Conservation (phyloP, 1,139 yeast genomes). For the Williopsis jadinii region DNA sequence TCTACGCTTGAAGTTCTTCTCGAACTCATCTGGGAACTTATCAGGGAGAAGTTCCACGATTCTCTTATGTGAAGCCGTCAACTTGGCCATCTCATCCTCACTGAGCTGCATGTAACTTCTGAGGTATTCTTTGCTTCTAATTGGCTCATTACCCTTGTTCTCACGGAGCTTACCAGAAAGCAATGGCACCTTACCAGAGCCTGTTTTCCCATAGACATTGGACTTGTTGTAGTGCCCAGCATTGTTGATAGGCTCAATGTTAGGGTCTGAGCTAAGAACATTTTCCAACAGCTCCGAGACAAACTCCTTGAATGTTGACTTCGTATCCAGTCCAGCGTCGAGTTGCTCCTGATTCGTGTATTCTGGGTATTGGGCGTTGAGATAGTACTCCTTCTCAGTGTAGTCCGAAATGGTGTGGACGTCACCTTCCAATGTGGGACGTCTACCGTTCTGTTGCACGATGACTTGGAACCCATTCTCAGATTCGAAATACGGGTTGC, state of each 20-base stretch:
- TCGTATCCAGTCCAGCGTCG: conserved; percentile 6
- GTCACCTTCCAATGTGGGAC: neutral
- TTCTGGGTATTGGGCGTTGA: conserved; percentile 11
- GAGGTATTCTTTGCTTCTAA: conserved; percentile 19
- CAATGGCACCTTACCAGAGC: conserved; percentile 18
- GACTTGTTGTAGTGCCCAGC: conserved; percentile 16
- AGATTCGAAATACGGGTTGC: too few species aligned
- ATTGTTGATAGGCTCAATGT: conserved; percentile 15
- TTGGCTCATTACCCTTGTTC: conserved; percentile 16
- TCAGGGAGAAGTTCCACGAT: conserved; percentile 16
- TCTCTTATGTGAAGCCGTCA: conserved; percentile 16
- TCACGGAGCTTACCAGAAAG: conserved; percentile 19
- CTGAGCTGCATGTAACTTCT: conserved; percentile 13
- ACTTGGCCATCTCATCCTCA: conserved; percentile 8
- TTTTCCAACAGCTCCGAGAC: conserved; percentile 11
- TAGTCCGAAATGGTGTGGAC: conserved; percentile 10
- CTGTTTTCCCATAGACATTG: conserved; percentile 8
- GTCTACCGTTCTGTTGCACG: too few species aligned
- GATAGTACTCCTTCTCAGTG: conserved; percentile 14
- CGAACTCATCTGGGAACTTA: conserved; percentile 13
- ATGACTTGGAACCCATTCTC: too few species aligned
- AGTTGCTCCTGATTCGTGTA: conserved; percentile 5
- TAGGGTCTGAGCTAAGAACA: conserved; percentile 13
- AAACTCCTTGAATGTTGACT: conserved; percentile 10
- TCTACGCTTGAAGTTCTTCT: conserved; percentile 35